Evolutionary conservation across 2,329 filamentous ascomycete species (phyloP), one percentile per base, ranked within the genome.

Genomic region (Sphaerulina vaccinii): DNA sequence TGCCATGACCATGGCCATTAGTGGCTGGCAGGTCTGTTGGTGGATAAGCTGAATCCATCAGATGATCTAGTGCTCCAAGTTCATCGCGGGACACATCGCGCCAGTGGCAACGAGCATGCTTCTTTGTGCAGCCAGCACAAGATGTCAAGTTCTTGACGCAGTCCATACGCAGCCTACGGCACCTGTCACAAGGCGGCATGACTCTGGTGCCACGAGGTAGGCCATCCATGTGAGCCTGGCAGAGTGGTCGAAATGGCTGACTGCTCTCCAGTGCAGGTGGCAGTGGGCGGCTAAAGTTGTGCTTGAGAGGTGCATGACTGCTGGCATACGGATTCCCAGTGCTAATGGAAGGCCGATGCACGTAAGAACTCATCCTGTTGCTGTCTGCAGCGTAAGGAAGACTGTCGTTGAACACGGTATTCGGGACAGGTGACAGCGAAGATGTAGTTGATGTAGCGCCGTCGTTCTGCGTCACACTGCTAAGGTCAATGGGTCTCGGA

Each of bases 51-150:
- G 59, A 52, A 21, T 64, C 62, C 60, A 62, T 61, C 18, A 66
- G 46, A 16, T 66, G 61, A 32, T 68, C 66, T 1, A 70, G 55
- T 4, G 59, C 63, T 23, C 62, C 61, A 10, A 70, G 58, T 62
- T 95, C 90, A 2, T 86, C 85, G 24, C 88, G 83, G 13, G 82
- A 84, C n/a, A 93, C 82, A 38, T 87, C 83, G 60, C 85, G 87
- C 90, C 90, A 95, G 11, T 84, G 85, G 68, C 90, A 95, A 63
- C 90, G 91, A 16, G 88, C 88, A 67, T 95, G 90, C 68, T 95
- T 95, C 68, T 88, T 91, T 0, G 90, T 95, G 69, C 90, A 95
- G 18, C 88, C 89, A 69, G 86, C 83, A 65, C 90, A 95, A 7
- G 89, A 88, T 0, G 89, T 95, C 33, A 93, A 75, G 57, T 95